These are phyloP conservation scores for Psidium guajava DNA, from an alignment of 345 rosid species.

Conservation along the genomic window DNA sequence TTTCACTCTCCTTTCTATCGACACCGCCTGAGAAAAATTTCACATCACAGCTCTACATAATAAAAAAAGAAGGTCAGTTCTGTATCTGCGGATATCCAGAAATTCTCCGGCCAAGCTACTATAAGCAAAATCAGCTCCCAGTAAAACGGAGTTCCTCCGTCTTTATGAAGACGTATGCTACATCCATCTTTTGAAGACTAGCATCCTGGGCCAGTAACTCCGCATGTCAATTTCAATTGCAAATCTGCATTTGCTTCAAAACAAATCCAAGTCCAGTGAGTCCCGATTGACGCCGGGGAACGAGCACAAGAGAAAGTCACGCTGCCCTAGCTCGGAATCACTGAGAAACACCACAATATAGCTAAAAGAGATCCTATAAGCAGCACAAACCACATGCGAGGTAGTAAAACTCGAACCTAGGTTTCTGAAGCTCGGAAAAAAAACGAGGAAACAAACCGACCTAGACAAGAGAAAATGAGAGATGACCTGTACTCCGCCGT, in stretches of 20 bases:
- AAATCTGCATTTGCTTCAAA: neutral
- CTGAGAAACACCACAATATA: neutral
- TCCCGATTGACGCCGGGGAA: neutral
- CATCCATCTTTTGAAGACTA: neutral
- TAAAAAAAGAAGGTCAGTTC: neutral
- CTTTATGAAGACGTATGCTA: neutral
- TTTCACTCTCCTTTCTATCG: neutral
- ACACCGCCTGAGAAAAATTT: neutral
- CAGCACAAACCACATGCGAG: neutral
- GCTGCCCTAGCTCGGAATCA: neutral
- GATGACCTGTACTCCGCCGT: slow-evolving; percentile 89
- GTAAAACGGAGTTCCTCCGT: neutral
- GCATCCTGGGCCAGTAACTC: neutral
- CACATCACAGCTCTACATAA: neutral
- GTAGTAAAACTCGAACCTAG: neutral
- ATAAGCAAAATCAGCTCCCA: neutral
- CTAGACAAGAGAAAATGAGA: neutral
- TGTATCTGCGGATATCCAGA: neutral
- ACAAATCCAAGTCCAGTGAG: neutral
- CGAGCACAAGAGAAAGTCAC: neutral
- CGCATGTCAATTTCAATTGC: neutral
- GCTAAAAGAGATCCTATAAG: neutral
- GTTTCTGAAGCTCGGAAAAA: neutral
- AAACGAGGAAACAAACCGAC: neutral
- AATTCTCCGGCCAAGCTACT: neutral